Evolutionary conservation across 2,329 filamentous ascomycete genomes (phyloP).

Genomic region (Aspergillus brunneoviolaceus): DNA sequence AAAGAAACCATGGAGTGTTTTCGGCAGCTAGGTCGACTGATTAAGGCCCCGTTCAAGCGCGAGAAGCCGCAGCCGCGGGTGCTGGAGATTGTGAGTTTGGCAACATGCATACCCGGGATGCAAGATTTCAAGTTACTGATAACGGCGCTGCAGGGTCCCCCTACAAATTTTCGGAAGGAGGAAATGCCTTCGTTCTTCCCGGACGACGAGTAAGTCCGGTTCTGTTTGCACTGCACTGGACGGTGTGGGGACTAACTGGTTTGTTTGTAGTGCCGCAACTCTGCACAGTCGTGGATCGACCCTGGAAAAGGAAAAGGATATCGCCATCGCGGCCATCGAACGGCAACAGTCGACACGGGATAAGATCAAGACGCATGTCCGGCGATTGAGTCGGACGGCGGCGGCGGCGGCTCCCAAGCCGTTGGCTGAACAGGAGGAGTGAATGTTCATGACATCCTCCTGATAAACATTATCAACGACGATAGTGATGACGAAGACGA

Average conservation of each 20-base stretch:
- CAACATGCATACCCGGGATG: background rate
- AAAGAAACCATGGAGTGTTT: conserved; percentile 37
- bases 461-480: background rate
- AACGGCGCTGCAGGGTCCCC: conserved; percentile 34
- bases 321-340: conserved; percentile 24
- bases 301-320: conserved; percentile 28
- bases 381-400: conserved; percentile 30
- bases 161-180: conserved; percentile 46
- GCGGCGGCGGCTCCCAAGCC: conserved; percentile 21
- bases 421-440: conserved; percentile 15
- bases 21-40: conserved; percentile 34
- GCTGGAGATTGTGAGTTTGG: conserved; percentile 37
- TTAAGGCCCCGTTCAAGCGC: conserved; percentile 35
- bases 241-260: background rate
- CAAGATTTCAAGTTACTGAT: background rate
- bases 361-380: conserved; percentile 31
- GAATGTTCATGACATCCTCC: background rate
- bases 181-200: conserved; percentile 40
- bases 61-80: conserved; percentile 28
- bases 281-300: conserved; percentile 32
- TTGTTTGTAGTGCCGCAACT: conserved; percentile 34
- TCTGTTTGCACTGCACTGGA: conserved; percentile 13
- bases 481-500: background rate
- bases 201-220: conserved; percentile 38
- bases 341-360: conserved; percentile 30